A percentile compares a stretch with the other conserved stretches of the same genome.
Conservation (phyloP, 176 grass and related monocot genomes). For the Rhynchospora breviuscula region DNA sequence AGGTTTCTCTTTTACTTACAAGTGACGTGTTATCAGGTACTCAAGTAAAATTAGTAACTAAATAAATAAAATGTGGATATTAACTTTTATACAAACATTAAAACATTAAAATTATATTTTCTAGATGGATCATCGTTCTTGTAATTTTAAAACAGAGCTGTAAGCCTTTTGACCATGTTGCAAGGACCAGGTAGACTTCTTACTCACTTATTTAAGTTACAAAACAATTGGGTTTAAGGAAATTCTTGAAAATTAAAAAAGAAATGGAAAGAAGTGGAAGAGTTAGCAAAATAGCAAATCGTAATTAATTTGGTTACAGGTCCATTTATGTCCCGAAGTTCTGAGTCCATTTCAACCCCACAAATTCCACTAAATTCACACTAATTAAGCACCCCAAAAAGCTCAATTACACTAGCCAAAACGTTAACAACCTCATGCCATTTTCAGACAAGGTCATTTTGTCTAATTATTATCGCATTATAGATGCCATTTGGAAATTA, state of each 20-base stretch:
- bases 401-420: background rate
- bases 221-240: background rate
- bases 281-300: background rate
- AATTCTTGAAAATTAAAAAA: no score
- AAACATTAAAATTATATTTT: background rate
- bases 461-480: background rate
- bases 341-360: background rate
- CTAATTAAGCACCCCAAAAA: background rate
- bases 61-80: background rate
- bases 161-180: background rate
- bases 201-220: background rate
- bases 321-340: background rate
- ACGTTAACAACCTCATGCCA: background rate
- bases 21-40: background rate
- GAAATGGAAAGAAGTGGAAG: no score
- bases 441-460: background rate
- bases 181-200: background rate
- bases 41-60: background rate
- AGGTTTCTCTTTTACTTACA: background rate
- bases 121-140: background rate
- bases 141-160: background rate
- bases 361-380: background rate
- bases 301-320: background rate
- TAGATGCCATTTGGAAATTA: no score
- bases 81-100: background rate